phyloP scores from a whole-genome alignment of 805 yeast genomes.

The Metschnikowia similis region DNA sequence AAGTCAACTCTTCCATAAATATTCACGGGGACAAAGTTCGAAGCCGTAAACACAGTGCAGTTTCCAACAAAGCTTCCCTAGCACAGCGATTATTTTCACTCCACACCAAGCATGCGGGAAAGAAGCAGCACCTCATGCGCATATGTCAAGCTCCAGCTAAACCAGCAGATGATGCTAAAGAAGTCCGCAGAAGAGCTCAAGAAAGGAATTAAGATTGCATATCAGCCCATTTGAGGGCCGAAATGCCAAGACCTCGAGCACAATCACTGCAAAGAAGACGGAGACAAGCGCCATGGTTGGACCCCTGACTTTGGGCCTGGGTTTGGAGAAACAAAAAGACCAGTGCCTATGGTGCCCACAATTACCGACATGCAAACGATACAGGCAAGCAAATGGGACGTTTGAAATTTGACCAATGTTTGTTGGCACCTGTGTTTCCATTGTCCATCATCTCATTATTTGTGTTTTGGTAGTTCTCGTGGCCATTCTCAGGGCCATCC shows the following conservation, averaged over 20 bases:
- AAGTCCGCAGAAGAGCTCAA: slow-evolving; percentile 16
- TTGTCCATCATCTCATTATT: slow-evolving; percentile 61
- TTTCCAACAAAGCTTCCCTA: slow-evolving; percentile 6
- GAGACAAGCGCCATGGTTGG: slow-evolving; percentile 19
- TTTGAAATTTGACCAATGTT: too few relatives aligned
- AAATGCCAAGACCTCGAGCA: slow-evolving; percentile 17
- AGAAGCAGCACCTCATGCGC: slow-evolving; percentile 21
- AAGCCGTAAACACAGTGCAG: slow-evolving; percentile 16
- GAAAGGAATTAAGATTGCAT: slow-evolving; percentile 19
- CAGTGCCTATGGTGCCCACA: slow-evolving; percentile 24
- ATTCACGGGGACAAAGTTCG: slow-evolving; percentile 21
- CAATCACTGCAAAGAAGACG: slow-evolving; percentile 18
- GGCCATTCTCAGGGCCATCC: slow-evolving; percentile 93
- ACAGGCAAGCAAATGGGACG: slow-evolving; percentile 5
- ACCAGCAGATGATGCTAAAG: slow-evolving; percentile 22
- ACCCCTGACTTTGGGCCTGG: slow-evolving; percentile 13
- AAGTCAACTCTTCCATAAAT: slow-evolving; percentile 20
- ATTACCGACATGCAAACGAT: slow-evolving; percentile 20
- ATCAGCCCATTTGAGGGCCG: slow-evolving; percentile 20
- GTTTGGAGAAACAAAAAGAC: slow-evolving; percentile 20
- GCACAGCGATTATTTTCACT: background rate
- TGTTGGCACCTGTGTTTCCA: too few relatives aligned
- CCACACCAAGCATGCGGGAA: slow-evolving; percentile 16
- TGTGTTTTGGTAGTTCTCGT: slow-evolving; percentile 92
- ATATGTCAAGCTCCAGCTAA: slow-evolving; percentile 24